Conservation (phyloP, 1,284 basidiomycete genomes). For the Ganoderma multipileum region DNA sequence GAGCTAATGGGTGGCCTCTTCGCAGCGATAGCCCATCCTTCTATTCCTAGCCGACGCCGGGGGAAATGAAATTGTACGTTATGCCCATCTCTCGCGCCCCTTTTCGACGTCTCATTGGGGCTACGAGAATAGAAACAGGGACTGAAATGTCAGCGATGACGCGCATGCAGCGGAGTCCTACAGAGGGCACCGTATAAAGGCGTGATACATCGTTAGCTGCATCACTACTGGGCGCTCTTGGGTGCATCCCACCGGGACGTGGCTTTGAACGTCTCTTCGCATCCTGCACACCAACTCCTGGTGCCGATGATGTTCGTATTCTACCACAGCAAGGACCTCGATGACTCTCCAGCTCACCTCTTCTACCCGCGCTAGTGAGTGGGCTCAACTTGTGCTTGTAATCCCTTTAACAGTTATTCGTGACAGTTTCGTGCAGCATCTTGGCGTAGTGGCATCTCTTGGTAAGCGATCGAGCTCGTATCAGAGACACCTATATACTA, state of each 20-base stretch:
- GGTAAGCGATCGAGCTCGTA: background rate
- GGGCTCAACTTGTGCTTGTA: background rate
- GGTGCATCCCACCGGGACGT: background rate
- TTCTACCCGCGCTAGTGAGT: background rate
- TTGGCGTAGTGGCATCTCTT: background rate
- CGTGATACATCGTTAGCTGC: no score
- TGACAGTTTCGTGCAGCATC: background rate
- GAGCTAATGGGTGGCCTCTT: no score
- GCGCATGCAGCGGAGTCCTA: background rate
- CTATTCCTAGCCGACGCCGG: background rate
- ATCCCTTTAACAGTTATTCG: background rate
- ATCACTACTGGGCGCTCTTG: background rate
- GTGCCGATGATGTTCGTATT: background rate
- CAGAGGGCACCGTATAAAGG: background rate
- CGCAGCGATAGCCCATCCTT: background rate
- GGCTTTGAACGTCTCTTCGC: background rate
- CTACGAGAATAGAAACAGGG: background rate
- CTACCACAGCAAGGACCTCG: background rate
- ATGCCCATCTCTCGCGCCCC: background rate
- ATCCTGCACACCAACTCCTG: background rate
- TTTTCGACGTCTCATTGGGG: background rate
- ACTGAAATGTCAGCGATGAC: background rate
- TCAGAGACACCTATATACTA: background rate
- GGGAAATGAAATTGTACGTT: background rate
- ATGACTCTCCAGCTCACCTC: background rate